Evolutionary conservation across 495 filamentous ascomycete genomes (phyloP), one percentile per base, ranked within the genome.

Genomic region (Podospora sp.): DNA sequence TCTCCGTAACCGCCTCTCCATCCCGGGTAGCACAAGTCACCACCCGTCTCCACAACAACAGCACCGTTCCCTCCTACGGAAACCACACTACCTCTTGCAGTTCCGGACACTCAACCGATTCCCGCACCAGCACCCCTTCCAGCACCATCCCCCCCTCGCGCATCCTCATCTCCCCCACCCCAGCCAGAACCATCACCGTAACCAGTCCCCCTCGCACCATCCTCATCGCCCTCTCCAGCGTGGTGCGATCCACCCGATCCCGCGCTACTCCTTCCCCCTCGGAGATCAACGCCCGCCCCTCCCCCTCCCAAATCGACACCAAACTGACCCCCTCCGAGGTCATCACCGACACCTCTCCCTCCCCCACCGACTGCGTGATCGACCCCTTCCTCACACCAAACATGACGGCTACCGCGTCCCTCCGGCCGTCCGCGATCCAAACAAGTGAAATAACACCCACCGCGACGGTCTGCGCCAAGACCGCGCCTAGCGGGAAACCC

Each of bases 401-500:
- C 29, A 36, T 29, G 20, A 63, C 51, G 1, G 58, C 49, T 6
- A 1, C 2, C 7, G 20, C 21, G 1, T 9, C 51, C 14, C 26
- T 9, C 16, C 6, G 24, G 6, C 18, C 22, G 4, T 21, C 26
- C 0, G 20, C 65, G 21, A 11, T 25, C 3, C 18, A 21, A 21
- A 50, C 50, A 22, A 57, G 62, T 1, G 51, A 62, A 0, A 33
- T 63, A 3, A 46, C 49, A 0, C 49, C 68, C 5, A 72, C 69
- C 12, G 51, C 46, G 9, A 72, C 68, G 7, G 66, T 72, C 1
- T 67, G 67, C 53, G 56, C 53, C 6, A 55, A 57, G 21, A 60
- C 46, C 18, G 33, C 49, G 4, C 61, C 63, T 20, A 68, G 56
- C 58, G 69, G 62, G 20, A 64, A 63, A n/a, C 68, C 72, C 1